These are phyloP conservation scores for Castanospermum australe DNA, from an alignment of 306 rosid species.

Conservation along the genomic window DNA sequence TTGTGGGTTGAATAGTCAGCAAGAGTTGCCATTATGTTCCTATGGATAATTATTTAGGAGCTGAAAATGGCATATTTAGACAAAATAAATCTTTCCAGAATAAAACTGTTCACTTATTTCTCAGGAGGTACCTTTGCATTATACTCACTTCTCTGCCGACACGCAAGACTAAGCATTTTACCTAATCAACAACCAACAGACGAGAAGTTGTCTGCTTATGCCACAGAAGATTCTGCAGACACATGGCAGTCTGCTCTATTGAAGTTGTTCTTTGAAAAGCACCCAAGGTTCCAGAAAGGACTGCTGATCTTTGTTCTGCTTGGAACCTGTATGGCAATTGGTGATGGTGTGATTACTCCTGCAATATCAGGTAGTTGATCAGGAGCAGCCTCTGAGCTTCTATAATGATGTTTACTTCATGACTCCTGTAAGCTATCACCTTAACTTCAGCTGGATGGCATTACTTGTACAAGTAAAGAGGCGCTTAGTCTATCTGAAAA, in stretches of 20 bases:
- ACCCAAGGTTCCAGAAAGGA: slow-evolving; percentile 49
- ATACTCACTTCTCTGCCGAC: slow-evolving; percentile 79
- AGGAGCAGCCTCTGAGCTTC: slow-evolving; percentile 30
- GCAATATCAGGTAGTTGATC: slow-evolving; percentile 76
- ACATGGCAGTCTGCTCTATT: slow-evolving; percentile 31
- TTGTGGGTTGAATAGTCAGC: neutral
- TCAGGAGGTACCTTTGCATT: slow-evolving; percentile 89
- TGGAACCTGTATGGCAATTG: slow-evolving; percentile 78
- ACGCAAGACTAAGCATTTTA: slow-evolving; percentile 59
- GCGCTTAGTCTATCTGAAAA: neutral
- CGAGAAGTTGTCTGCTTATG: slow-evolving; percentile 36
- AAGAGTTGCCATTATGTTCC: neutral
- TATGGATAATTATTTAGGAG: slow-evolving; percentile 1
- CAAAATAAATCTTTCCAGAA: slow-evolving; percentile 22
- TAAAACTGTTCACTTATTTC: slow-evolving; percentile 29
- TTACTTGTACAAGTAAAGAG: slow-evolving; percentile 19
- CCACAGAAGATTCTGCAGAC: slow-evolving; percentile 31
- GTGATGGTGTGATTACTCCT: slow-evolving; percentile 82
- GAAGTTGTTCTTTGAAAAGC: slow-evolving; percentile 53
- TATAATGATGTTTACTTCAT: slow-evolving; percentile 33
- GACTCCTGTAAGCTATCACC: slow-evolving; percentile 35
- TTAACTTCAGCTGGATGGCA: slow-evolving; percentile 16
- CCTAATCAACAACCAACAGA: slow-evolving; percentile 72
- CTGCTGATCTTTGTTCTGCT: slow-evolving; percentile 66
- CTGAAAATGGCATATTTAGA: neutral